phyloP scores from a whole-genome alignment of 768 basidiomycete species.

The Leucosporidium yakuticum region DNA sequence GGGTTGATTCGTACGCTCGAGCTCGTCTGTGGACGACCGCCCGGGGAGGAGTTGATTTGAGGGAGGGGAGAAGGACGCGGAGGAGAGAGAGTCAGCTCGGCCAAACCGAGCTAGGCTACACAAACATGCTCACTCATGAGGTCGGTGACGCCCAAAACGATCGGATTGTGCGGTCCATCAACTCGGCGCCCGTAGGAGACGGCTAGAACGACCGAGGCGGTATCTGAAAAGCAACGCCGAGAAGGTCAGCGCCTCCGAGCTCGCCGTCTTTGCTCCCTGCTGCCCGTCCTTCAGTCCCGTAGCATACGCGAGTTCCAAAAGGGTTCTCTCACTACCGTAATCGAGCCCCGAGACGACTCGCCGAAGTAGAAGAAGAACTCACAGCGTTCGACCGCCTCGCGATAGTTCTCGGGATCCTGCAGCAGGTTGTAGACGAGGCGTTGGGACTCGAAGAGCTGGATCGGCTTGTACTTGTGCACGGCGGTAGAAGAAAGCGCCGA shows the following conservation, averaged over 20 bases:
- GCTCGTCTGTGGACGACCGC: constrained; percentile 9
- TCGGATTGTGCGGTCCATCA: constrained; percentile 15
- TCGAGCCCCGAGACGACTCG: too few relatives aligned
- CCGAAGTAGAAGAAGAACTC: too few relatives aligned
- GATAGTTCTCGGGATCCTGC: constrained; percentile 16
- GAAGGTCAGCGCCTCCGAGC: too few relatives aligned
- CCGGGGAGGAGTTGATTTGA: too few relatives aligned
- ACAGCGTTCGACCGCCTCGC: constrained; percentile 28
- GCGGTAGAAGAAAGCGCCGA: constrained; percentile 9
- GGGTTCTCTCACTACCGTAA: too few relatives aligned
- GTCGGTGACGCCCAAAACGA: constrained; percentile 14
- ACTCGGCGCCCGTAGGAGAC: constrained; percentile 28
- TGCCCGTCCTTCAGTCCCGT: too few relatives aligned
- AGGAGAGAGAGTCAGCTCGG: too few relatives aligned
- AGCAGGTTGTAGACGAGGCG: constrained; percentile 31
- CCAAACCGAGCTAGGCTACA: too few relatives aligned
- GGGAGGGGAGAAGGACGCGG: too few relatives aligned
- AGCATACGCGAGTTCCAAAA: too few relatives aligned
- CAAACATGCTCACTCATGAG: neutral
- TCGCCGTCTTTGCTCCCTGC: too few relatives aligned
- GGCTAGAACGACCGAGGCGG: constrained; percentile 20
- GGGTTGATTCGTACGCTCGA: constrained; percentile 15
- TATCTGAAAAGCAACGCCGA: neutral
- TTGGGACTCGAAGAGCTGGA: constrained; percentile 32
- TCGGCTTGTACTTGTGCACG: constrained; percentile 34